These are phyloP conservation scores for Trypanosoma rangeli DNA, from an alignment of 208 protist species.

Conservation along the genomic window DNA sequence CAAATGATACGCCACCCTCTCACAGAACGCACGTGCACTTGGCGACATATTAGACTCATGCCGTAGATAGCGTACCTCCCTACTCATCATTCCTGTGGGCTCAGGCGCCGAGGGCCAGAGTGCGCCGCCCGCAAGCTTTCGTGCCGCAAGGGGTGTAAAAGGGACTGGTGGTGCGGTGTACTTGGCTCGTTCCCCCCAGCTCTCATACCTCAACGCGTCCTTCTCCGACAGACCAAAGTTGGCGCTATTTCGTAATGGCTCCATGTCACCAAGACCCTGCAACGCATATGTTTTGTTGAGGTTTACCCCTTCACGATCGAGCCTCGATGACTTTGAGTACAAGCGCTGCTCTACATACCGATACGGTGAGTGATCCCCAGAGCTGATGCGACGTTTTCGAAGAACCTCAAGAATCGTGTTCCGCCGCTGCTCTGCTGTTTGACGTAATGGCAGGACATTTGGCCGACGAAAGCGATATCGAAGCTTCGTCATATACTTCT, in stretches of 20 bases:
- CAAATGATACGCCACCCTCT: conserved; percentile 87
- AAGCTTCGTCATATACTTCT: conserved; percentile 71
- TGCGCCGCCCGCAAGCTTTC: conserved; percentile 83
- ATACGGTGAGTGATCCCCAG: conserved; percentile 54
- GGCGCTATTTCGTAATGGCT: conserved; percentile 83
- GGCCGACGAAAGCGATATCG: conserved; percentile 80
- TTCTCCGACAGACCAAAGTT: conserved; percentile 82
- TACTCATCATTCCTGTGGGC: conserved; percentile 78
- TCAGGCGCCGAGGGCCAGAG: conserved; percentile 85
- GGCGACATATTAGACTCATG: conserved; percentile 87
- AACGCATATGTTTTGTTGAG: conserved; percentile 85
- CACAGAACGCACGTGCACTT: conserved; percentile 70
- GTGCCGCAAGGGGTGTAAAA: conserved; percentile 78
- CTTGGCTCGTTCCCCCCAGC: conserved; percentile 54
- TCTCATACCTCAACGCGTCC: conserved; percentile 82
- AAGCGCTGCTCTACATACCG: conserved; percentile 80
- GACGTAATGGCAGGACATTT: conserved; percentile 57
- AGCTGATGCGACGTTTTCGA: conserved; percentile 38
- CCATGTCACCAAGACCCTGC: conserved; percentile 86
- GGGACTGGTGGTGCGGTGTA: conserved; percentile 72
- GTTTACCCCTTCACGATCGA: conserved; percentile 82
- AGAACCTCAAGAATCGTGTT: conserved; percentile 76
- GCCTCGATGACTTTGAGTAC: conserved; percentile 71
- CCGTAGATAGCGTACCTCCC: conserved; percentile 74
- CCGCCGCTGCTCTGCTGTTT: conserved; percentile 71